Base-by-base conservation (phyloP, 2,329 filamentous ascomycete species). In the Paramyrothecium roridum region DNA sequence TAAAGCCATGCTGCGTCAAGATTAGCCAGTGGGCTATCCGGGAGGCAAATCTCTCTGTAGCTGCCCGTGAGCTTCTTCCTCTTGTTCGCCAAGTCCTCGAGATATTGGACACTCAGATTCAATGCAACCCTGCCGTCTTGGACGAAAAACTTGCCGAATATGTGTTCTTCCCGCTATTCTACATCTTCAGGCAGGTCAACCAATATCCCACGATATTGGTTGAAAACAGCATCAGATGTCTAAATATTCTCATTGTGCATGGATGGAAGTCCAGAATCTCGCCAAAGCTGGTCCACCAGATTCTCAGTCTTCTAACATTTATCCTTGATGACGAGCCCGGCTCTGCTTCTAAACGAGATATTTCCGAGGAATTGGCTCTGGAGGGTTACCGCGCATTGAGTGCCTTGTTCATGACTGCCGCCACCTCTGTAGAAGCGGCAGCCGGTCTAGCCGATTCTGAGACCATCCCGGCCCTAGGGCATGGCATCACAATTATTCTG, bases 131-230 rank as follows among this genome's bases (percentile, higher is more conserved):
- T 3, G 68, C 75, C 2, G 74, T 76, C 1, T 70, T 98, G 19
- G 91, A 97, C 69, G 81, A 87, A 52, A 93, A 92, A 69, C 76
- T 98, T 19, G 91, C 93, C 16, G 93, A 97, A 75, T 99, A 98
- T 77, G 83, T 90, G 66, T 98, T 98, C 77, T 96, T 97, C 59
- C 95, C 95, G 0, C 77, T 99, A 0, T 92, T 91, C 1, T 89
- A 95, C 63, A 85, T 98, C 43, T 87, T 99, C 64, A 87, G 91
- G 56, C 82, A 86, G 59, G 88, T 90, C 61, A 84, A 89, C 59
- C 79, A 82, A 50, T 84, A 93, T 53, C 86, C 93, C 1, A 82
- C 89, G 49, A 81, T 82, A 37, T 77, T 90, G 45, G 75, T 95
- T 8, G 95, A 99, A 69, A 73, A 89, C 47, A 87, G 88, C 30